Base-by-base conservation (phyloP, 768 basidiomycete genomes). In the Macrolepiota fuliginosa region DNA sequence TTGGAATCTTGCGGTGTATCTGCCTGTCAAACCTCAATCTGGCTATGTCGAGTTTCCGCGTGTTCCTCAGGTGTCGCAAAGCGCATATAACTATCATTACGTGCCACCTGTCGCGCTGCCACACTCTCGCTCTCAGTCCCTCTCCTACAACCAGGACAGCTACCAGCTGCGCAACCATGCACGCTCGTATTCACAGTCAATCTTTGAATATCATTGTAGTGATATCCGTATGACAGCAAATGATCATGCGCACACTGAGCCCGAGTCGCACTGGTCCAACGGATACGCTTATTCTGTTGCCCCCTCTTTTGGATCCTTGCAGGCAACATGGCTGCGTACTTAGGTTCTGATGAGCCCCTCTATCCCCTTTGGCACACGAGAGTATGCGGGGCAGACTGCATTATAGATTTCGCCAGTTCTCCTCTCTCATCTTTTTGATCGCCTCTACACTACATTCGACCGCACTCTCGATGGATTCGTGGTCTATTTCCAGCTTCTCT, bases 161-260 rank as follows among this genome's bases (percentile, higher is more conserved):
- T 72, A 76, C 25, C 74, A 78, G 52, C 67, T 77, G 40, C 76
- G 79, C 58, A 76, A 78, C 63, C 88, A 86, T 64, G 68, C 77
- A 64, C 85, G 83, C 62, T 84, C 87, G 40, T 85, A 84, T 65
- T 85, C 87, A 42, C 84, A 88, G 68, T 74, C 83, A 40, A 78
- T 76, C 55, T 86, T 81, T 69, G 84, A 86, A 55, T 83, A 81
- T 63, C 72, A 75, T 58, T 79, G 79, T 68, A 77, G 77, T 63
- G 81, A 86, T 61, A 64, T 78, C 51, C 78, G 72, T 53, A 72
- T 80, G 74, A 71, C 74, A 45, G 72, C 77, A 40, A 75, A 77
- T 56, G 81, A 83, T 62, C 73, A 76, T 58, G 69, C 72, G 13
- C 71, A 74, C 50, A 66, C 70, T 64, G 79, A 78, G 62, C 61